Conservation (phyloP, 2,329 filamentous ascomycete genomes). For the Clonostachys solani region DNA sequence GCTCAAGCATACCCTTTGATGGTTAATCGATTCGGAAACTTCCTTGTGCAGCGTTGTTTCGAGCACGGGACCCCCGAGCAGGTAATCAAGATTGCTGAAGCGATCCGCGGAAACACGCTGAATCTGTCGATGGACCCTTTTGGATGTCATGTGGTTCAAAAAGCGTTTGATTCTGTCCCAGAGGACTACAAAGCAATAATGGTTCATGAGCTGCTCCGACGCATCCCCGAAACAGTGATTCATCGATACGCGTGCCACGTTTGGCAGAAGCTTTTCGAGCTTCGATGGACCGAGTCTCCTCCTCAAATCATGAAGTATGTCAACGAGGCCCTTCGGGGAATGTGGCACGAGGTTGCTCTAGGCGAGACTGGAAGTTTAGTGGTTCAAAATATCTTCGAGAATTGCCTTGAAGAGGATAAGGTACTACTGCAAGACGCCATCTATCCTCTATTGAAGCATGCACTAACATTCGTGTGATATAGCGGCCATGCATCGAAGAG, state of each 20-base stretch:
- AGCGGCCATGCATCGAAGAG: conserved; percentile 97
- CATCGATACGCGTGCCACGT: conserved; percentile 98
- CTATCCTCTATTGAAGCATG: no score
- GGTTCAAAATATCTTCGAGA: conserved; percentile 99
- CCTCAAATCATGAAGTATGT: conserved; percentile 99
- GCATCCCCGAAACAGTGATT: conserved; percentile 96
- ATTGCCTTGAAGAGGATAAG: conserved; percentile 98
- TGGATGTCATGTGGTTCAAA: conserved; percentile 96
- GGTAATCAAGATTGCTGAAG: conserved; percentile 88
- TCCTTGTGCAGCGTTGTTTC: conserved; percentile 96
- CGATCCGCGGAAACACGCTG: conserved; percentile 90
- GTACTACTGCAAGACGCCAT: conserved; percentile 37
- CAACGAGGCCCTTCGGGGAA: conserved; percentile 88
- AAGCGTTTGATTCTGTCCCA: conserved; percentile 95
- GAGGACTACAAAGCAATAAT: conserved; percentile 98
- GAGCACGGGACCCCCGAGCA: conserved; percentile 96
- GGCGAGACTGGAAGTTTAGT: conserved; percentile 97
- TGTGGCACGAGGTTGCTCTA: conserved; percentile 98
- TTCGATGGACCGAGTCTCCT: conserved; percentile 90
- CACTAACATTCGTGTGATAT: conserved; percentile 7
- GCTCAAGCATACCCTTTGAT: conserved; percentile 92
- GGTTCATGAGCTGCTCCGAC: conserved; percentile 94
- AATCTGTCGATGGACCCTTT: conserved; percentile 98
- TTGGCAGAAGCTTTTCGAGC: conserved; percentile 98
- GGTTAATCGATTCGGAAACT: conserved; percentile 98